Base-by-base conservation (phyloP, 2,329 filamentous ascomycete genomes). In the Colletotrichum paranaense region DNA sequence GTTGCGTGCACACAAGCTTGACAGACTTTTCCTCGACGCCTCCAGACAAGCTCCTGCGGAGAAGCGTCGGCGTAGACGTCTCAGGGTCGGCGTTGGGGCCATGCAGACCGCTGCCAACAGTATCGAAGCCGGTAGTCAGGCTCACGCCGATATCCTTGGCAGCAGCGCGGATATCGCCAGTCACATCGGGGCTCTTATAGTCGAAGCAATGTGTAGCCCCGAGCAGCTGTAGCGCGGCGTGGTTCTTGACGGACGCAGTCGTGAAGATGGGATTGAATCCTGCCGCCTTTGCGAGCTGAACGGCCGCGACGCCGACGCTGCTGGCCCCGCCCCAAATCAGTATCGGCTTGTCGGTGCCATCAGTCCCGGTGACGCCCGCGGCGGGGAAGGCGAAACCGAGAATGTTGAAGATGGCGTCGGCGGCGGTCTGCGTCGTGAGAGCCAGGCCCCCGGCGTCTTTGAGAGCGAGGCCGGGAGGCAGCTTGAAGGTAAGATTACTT, bases 261-360 rank as follows among this genome's bases (percentile, higher is more conserved):
- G 79, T 77, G 32, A 83, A 76, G 28, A 84, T 81, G 19, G 76
- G 75, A 2, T 73, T 73, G 19, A 76, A 71, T 1, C 82, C 82
- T 0, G 79, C 77, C 0, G 78, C 77, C 4, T 75, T 76, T 1
- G 82, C 81, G 4, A 83, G 74, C 66, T 84, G 81, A n/a, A 84
- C 78, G 0, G 80, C 80, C n/a, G 78, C 78, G 55, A 77, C 76
- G 16, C 82, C 82, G 1, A 84, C 81, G 28, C 76, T 78, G 1
- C 78, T 79, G 4, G 77, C 78, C 8, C 81, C 83, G 19, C 82
- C 82, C 83, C 83, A 84, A 55, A 84, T 77, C 16, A 84, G 66
- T 4, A 83, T n/a, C 0, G 76, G 52, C 5, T 8, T 49, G 32
- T 14, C 32, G 1, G 32, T 22, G 11, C 46, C 38, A 19, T 24